Conservation (phyloP, 2,329 filamentous ascomycete species). For the Colletotrichum sp. region DNA sequence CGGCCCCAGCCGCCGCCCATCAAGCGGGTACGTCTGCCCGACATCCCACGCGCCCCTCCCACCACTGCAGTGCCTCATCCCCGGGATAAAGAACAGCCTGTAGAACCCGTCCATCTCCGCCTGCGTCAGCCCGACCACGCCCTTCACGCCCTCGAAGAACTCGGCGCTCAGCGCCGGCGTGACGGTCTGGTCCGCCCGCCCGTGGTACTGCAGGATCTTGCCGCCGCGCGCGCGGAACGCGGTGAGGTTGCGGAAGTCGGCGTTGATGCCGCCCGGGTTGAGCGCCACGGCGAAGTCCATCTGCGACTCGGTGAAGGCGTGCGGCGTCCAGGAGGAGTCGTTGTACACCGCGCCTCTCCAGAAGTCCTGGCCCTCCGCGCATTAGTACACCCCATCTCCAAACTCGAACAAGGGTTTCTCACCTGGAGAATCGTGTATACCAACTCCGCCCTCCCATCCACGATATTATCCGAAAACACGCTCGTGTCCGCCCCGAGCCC, state of each 20-base stretch:
- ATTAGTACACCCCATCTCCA: background rate
- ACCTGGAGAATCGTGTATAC: conserved; percentile 35
- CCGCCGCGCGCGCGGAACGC: conserved; percentile 42
- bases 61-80: conserved; percentile 55
- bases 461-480: background rate
- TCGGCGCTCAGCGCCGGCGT: conserved; percentile 47
- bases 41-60: conserved; percentile 44
- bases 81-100: conserved; percentile 57
- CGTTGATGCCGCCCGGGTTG: conserved; percentile 43
- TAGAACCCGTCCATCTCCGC: conserved; percentile 47
- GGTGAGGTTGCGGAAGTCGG: conserved; percentile 43
- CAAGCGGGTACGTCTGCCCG: conserved; percentile 25
- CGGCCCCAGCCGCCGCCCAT: conserved; percentile 33
- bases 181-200: conserved; percentile 45
- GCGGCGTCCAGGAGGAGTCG: conserved; percentile 39
- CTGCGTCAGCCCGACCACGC: conserved; percentile 41
- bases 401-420: conserved; percentile 39
- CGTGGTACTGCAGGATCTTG: conserved; percentile 53
- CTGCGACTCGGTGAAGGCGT: conserved; percentile 39
- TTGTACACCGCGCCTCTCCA: conserved; percentile 39
- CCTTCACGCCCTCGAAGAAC: conserved; percentile 53
- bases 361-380: background rate
- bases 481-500: background rate
- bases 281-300: conserved; percentile 31
- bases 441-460: background rate